Evolutionary conservation across 2,329 filamentous ascomycete species (phyloP), one percentile per base, ranked within the genome.

Genomic region (Colletotrichum lindemuthianum): DNA sequence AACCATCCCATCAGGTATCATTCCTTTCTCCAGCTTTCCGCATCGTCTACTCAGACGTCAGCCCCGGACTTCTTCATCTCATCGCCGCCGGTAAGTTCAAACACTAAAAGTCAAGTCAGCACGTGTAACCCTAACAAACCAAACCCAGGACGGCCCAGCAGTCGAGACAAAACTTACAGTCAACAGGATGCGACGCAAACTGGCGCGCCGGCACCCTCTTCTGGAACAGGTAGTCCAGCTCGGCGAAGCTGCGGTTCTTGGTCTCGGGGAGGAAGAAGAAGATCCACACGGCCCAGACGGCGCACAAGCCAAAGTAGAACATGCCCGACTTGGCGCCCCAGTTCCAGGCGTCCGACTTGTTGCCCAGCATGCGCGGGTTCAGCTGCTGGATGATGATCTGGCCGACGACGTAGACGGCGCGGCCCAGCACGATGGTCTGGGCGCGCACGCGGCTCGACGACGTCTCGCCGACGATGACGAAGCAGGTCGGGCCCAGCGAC

Each of bases 201-300:
- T 78, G 75, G 56, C 75, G 71, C 6, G 77, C 75, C 9, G 70
- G 57, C 4, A 71, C 69, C 61, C 70, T 74, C 52, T 69, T 72
- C 57, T 81, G 75, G 70, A 84, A 84, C 63, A 85, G 69, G n/a
- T 76, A 72, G 65, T 84, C 82, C 16, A 84, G 77, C 70, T 84
- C 82, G 59, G 80, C 80, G 53, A 82, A 77, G 2, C 75, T 79
- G 51, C 79, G 76, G 11, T 79, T 78, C 48, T 75, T 78, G 1
- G 81, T 81, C 72, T 84, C 82, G 48, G 79, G 79, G 6, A 81
- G 72, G 65, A 75, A 79, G 70, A 79, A 80, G 66, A 72, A 80
- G 12, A 80, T 78, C 72, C 82, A 84, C 0, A 74, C 67, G 2
- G 78, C 70, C 64, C 79, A 79, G 9, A 77, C 51, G 15, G 79